Evolutionary conservation across 2,329 filamentous ascomycete genomes (phyloP).

Genomic region (Ramularia endophylla): DNA sequence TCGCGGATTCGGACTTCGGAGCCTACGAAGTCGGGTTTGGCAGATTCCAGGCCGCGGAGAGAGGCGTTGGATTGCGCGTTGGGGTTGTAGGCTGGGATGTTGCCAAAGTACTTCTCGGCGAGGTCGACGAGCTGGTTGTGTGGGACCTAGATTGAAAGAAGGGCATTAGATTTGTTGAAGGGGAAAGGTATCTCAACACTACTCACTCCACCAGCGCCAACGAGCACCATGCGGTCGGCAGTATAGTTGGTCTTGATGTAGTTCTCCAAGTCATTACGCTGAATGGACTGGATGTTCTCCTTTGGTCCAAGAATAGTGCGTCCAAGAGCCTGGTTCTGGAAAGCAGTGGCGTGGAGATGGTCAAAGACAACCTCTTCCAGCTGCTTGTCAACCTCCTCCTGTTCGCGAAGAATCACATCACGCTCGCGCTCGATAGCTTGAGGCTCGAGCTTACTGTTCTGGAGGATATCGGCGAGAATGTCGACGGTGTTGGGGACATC

Average conservation of each 20-base stretch:
- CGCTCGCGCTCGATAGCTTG: constrained; percentile 93
- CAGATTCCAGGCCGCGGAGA: constrained; percentile 67
- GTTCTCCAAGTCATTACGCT: constrained; percentile 79
- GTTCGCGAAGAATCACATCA: constrained; percentile 97
- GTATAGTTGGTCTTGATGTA: constrained; percentile 99
- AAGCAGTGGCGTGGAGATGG: constrained; percentile 96
- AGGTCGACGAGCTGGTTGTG: constrained; percentile 92
- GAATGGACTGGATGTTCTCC: constrained; percentile 97
- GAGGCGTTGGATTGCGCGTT: constrained; percentile 66
- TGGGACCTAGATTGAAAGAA: constrained; percentile 60
- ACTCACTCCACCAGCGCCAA: constrained; percentile 72
- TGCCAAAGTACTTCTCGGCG: constrained; percentile 90
- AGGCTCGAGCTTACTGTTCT: constrained; percentile 97
- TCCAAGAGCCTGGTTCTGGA: constrained; percentile 91
- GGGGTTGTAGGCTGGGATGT: constrained; percentile 68
- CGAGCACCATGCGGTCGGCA: constrained; percentile 98
- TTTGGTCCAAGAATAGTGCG: constrained; percentile 96
- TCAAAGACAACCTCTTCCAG: constrained; percentile 99
- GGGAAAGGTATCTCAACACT: no score
- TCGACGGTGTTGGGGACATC: constrained; percentile 95
- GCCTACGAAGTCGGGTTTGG: constrained; percentile 86
- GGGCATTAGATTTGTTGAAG: no score
- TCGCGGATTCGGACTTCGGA: constrained; percentile 95
- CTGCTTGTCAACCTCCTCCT: constrained; percentile 99
- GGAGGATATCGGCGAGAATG: constrained; percentile 97